Evolutionary conservation across 2,329 filamentous ascomycete species (phyloP).

Genomic region (Magnaporthiopsis rhizophila): DNA sequence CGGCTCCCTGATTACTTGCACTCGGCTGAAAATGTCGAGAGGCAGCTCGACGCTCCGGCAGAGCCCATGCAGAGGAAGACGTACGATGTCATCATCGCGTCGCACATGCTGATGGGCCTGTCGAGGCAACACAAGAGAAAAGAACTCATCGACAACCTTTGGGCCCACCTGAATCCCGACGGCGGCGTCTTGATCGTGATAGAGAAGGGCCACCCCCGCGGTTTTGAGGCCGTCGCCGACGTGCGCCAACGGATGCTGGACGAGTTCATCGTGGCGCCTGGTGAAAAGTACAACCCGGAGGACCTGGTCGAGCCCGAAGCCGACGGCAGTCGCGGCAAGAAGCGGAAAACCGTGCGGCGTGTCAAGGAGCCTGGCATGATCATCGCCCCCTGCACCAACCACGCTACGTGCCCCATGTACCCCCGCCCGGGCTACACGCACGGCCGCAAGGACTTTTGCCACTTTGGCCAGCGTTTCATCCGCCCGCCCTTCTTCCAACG

Average conservation of each 20-base stretch:
- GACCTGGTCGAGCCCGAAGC: constrained; percentile 5
- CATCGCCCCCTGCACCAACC: constrained; percentile 78
- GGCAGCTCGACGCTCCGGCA: constrained; percentile 49
- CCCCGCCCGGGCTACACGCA: constrained; percentile 56
- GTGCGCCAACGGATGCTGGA: constrained; percentile 73
- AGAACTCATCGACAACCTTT: constrained; percentile 76
- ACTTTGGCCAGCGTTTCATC: constrained; percentile 82
- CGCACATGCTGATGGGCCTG: constrained; percentile 71
- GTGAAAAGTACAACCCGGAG: constrained; percentile 15
- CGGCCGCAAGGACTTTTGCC: constrained; percentile 84
- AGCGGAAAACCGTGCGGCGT: constrained; percentile 25
- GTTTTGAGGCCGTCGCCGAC: constrained; percentile 85
- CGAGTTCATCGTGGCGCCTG: constrained; percentile 62
- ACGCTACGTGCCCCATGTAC: constrained; percentile 85
- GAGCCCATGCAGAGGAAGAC: constrained; percentile 58
- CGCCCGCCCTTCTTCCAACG: constrained; percentile 75
- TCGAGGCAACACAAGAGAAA: constrained; percentile 71
- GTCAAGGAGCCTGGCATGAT: constrained; percentile 55
- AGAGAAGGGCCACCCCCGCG: constrained; percentile 85
- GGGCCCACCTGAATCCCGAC: constrained; percentile 74
- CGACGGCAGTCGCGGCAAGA: constrained; percentile 10
- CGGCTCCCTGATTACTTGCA: constrained; percentile 82
- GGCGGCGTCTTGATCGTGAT: constrained; percentile 81
- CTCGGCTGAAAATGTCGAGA: constrained; percentile 49
- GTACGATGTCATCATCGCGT: constrained; percentile 85